Base-by-base conservation (phyloP, 129 eudicot genomes). In the Flaveria trinervia region DNA sequence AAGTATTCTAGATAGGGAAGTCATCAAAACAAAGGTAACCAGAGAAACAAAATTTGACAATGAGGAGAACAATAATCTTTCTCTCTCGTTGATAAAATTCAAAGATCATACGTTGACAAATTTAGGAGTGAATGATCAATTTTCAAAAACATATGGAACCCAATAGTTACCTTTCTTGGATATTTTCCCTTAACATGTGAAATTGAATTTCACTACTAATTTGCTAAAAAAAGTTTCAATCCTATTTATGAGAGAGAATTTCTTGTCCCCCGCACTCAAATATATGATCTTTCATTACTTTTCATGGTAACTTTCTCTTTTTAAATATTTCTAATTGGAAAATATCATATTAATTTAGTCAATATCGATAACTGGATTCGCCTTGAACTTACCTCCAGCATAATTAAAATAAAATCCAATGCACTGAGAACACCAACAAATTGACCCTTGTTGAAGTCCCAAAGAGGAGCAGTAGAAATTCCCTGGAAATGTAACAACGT, bases 391-490 rank as follows among this genome's bases (percentile, higher is more conserved):
- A 90, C 98, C 96, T 92, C 98, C 77, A 88, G 83, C 93, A 92
- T 72, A 54, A 92, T 92, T 78, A 92, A 83, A 66, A 92, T 90
- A 84, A 92, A 92, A 88, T 92, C 98, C 88, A 90, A 67, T 20
- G 96, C 96, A 77, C 96, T 92, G 65, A 92, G 86, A 81, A 92
- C 94, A 76, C 98, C 98, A 62, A 90, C 89, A 86, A 92, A 90
- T 74, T 86, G 86, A 54, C 90, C 91, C 85, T 82, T 90, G 84
- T 82, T 55, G 77, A 83, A 89, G 82, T 90, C 92, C 98, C 98
- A 92, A 30, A 92, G 84, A 69, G 96, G 92, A 70, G 98, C 98
- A 70, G 82, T 80, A 72, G 96, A 79, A 84, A 84, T 80, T 65
- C 90, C 98, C 98, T 92, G 91, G 6, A 87, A 83, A 85, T 56